Evolutionary conservation across 768 basidiomycete species (phyloP).

Genomic region (Amanita exitialis): DNA sequence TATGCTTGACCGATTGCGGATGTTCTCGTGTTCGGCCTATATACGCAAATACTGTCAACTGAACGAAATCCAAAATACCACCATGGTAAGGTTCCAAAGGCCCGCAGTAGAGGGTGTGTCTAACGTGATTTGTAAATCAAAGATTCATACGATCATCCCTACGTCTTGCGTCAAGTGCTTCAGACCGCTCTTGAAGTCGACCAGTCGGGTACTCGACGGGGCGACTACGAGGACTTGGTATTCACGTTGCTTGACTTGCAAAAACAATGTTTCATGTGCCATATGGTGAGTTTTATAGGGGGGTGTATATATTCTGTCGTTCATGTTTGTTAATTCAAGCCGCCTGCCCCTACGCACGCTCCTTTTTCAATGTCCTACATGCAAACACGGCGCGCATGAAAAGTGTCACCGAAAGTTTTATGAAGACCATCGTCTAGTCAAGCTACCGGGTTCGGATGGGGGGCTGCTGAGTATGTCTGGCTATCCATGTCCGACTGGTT

Average conservation of each 20-base stretch:
- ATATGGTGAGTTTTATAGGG: slow-evolving; percentile 63
- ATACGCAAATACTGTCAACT: slow-evolving; percentile 53
- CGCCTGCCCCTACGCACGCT: slow-evolving; percentile 67
- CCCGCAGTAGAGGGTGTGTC: neutral
- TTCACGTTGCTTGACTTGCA: slow-evolving; percentile 51
- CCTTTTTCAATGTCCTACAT: slow-evolving; percentile 66
- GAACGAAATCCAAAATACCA: slow-evolving; percentile 40
- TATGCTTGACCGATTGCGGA: slow-evolving; percentile 45
- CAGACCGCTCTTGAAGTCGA: slow-evolving; percentile 43
- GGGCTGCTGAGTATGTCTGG: slow-evolving; percentile 26
- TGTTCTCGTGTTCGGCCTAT: slow-evolving; percentile 65
- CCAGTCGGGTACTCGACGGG: slow-evolving; percentile 19
- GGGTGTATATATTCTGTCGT: neutral
- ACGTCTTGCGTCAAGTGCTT: slow-evolving; percentile 60
- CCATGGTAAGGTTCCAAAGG: slow-evolving; percentile 32
- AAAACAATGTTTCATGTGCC: slow-evolving; percentile 39
- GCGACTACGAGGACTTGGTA: slow-evolving; percentile 29
- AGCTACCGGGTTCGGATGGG: slow-evolving; percentile 11
- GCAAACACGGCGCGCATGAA: slow-evolving; percentile 76
- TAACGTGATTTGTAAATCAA: slow-evolving; percentile 16
- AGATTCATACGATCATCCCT: slow-evolving; percentile 53
- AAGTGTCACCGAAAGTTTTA: slow-evolving; percentile 68
- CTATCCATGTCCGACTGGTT: slow-evolving; percentile 70
- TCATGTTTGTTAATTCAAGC: slow-evolving; percentile 25
- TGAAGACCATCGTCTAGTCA: slow-evolving; percentile 40